These are phyloP conservation scores for Teratosphaeria pseudoeucalypti DNA, from an alignment of 2,329 filamentous ascomycete genomes.

Conservation along the genomic window DNA sequence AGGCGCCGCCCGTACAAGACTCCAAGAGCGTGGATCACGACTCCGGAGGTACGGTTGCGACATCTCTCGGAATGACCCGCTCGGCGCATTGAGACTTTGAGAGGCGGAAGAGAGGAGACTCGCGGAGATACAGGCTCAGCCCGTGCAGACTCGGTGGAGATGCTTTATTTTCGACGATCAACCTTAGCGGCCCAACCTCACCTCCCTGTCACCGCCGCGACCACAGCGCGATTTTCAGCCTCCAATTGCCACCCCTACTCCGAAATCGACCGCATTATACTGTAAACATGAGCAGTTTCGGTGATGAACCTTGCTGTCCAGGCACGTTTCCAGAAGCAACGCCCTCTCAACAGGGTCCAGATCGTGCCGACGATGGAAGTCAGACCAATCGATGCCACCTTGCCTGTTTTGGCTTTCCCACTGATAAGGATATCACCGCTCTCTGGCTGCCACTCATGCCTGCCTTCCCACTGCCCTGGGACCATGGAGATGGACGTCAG, in stretches of 20 bases:
- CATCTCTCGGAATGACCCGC: no score
- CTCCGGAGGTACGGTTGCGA: no score
- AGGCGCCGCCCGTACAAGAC: no score
- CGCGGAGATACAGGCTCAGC: neutral
- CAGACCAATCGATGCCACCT: neutral
- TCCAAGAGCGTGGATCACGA: no score
- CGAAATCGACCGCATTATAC: neutral
- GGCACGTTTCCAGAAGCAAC: neutral
- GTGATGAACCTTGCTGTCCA: neutral
- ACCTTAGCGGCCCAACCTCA: neutral
- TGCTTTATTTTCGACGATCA: neutral
- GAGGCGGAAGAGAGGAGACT: no score
- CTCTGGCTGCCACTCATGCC: neutral
- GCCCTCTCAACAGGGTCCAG: neutral
- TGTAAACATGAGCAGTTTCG: neutral
- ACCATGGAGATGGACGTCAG: neutral
- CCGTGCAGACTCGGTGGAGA: neutral
- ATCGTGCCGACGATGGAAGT: neutral
- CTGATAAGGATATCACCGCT: slow-evolving; percentile 1
- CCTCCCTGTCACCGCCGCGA: neutral
- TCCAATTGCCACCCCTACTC: neutral
- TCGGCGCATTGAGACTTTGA: no score
- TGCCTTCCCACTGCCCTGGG: neutral
- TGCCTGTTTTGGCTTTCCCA: neutral
- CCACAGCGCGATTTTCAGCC: neutral